Conservation (phyloP, 306 rosid species). For the Hippophae gyantsensis region DNA sequence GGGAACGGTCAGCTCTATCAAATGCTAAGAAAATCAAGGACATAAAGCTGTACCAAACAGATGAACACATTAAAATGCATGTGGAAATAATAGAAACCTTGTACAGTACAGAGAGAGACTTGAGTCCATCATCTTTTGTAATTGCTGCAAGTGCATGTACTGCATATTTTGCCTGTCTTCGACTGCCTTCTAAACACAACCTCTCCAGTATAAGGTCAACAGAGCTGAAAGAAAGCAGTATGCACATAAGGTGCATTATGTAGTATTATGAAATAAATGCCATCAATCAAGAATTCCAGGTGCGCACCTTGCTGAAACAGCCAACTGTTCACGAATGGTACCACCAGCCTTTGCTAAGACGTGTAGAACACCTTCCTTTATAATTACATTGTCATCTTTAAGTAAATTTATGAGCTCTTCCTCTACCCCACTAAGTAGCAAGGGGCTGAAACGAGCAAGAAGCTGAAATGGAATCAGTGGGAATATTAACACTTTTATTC, state of each 20-base stretch:
- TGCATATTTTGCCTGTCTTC: constrained; percentile 93
- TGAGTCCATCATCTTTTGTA: constrained; percentile 92
- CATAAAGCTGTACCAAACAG: too few relatives aligned
- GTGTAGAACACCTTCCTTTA: constrained; percentile 78
- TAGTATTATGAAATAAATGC: constrained; percentile 6
- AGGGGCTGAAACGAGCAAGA: constrained; percentile 84
- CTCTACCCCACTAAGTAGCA: constrained; percentile 68
- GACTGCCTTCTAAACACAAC: constrained; percentile 82
- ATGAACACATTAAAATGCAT: too few relatives aligned
- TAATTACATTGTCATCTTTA: constrained; percentile 65
- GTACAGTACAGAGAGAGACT: constrained; percentile 88
- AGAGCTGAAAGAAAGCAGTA: constrained; percentile 51
- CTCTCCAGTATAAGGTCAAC: constrained; percentile 83
- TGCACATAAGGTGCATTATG: constrained; percentile 19
- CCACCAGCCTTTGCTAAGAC: constrained; percentile 90
- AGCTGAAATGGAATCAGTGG: constrained; percentile 33
- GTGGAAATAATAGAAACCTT: constrained; percentile 41
- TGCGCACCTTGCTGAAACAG: constrained; percentile 64
- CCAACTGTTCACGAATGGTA: constrained; percentile 74
- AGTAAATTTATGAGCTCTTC: constrained; percentile 71
- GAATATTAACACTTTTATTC: background rate
- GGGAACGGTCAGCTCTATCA: constrained; percentile 24
- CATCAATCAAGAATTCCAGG: constrained; percentile 9
- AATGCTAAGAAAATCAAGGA: constrained; percentile 3
- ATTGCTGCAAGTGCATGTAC: constrained; percentile 93